A percentile compares a stretch with the other conserved stretches of the same genome.
phyloP scores from a whole-genome alignment of 2,329 filamentous ascomycete genomes.

The Colletotrichum tropicale region DNA sequence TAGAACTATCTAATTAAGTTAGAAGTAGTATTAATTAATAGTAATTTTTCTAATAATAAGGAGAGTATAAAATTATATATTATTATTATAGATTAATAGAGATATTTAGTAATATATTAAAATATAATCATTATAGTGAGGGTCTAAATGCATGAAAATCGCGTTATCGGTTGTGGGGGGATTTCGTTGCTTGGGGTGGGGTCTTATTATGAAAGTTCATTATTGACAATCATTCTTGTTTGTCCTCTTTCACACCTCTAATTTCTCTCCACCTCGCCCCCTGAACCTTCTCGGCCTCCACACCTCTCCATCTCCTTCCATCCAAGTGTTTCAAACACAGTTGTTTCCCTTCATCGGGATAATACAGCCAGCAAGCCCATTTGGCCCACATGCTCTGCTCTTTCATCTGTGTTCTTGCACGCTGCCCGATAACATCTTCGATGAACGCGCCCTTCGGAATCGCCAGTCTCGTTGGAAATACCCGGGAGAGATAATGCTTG shows the following conservation, averaged over 20 bases:
- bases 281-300: conserved; percentile 31
- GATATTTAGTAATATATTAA: too few species aligned
- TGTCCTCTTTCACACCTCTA: not conserved
- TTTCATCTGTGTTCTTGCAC: conserved; percentile 62
- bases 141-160: too few species aligned
- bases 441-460: conserved; percentile 59
- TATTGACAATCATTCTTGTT: not conserved
- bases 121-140: too few species aligned
- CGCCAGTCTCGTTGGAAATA: conserved; percentile 55
- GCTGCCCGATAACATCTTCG: conserved; percentile 60
- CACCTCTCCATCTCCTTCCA: conserved; percentile 54
- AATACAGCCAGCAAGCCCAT: conserved; percentile 63
- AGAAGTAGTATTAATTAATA: too few species aligned
- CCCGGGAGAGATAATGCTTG: conserved; percentile 51
- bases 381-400: conserved; percentile 49
- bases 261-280: not conserved
- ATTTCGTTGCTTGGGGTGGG: too few species aligned
- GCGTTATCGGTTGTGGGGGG: too few species aligned
- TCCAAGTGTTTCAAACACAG: conserved; percentile 56
- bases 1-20: too few species aligned
- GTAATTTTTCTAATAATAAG: too few species aligned
- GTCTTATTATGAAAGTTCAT: not conserved
- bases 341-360: conserved; percentile 48
- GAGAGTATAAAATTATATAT: too few species aligned
- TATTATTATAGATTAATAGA: too few species aligned